Conservation (phyloP, 176 grass and related monocot species). For the bread wheat (Triticum aestivum) region DNA sequence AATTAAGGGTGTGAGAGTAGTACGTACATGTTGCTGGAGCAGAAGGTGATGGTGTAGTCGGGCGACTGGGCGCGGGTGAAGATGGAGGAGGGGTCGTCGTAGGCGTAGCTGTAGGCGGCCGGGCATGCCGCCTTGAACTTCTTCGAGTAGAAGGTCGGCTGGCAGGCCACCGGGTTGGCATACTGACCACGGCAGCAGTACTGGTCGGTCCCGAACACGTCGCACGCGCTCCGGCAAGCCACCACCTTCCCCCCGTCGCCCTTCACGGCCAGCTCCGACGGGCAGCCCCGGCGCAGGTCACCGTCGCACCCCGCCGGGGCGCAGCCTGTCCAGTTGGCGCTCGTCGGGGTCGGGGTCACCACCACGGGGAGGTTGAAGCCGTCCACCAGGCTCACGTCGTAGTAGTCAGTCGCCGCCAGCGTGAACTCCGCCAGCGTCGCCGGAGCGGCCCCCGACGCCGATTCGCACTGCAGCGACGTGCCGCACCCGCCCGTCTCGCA, state of each 20-base stretch:
- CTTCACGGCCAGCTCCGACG: conserved; percentile 64
- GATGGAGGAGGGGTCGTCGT: conserved; percentile 82
- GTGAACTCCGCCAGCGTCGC: conserved; percentile 86
- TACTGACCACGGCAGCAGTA: conserved; percentile 71
- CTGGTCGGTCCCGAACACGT: conserved; percentile 81
- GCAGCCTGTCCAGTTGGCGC: conserved; percentile 35
- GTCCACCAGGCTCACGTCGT: conserved; percentile 95
- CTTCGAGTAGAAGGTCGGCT: conserved; percentile 71
- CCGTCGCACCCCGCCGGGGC: conserved; percentile 56
- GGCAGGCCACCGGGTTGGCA: conserved; percentile 56
- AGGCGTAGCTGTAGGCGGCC: conserved; percentile 79
- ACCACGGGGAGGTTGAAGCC: conserved; percentile 41
- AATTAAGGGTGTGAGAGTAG: no score
- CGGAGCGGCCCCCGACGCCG: conserved; percentile 51
- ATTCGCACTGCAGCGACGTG: conserved; percentile 42
- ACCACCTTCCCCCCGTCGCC: conserved; percentile 24
- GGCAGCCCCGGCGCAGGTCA: conserved; percentile 55
- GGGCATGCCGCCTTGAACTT: conserved; percentile 80
- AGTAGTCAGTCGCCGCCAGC: conserved; percentile 58
- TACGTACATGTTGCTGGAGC: conserved; percentile 47
- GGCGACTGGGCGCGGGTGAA: conserved; percentile 53
- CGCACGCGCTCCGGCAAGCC: conserved; percentile 88
- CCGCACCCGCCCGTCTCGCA: conserved; percentile 75
- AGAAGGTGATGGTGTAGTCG: conserved; percentile 76
- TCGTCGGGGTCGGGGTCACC: conserved; percentile 36